phyloP scores from a whole-genome alignment of 2,329 filamentous ascomycete species.

The Dendrostoma leiphaemia region DNA sequence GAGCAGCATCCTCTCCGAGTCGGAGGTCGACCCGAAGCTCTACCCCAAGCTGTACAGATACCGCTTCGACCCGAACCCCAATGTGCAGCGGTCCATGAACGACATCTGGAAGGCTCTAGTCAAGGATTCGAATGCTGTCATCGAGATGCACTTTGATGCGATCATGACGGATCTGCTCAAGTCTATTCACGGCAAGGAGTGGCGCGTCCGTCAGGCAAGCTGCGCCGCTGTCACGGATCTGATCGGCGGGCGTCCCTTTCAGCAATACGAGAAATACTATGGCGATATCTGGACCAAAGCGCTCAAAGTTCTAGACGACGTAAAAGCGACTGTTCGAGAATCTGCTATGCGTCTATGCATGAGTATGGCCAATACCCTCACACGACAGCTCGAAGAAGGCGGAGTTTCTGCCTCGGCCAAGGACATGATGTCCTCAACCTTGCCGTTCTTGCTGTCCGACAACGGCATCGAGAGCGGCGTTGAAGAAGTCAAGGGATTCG shows the following conservation, averaged over 20 bases:
- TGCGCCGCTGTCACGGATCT: slow-evolving; percentile 88
- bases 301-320: slow-evolving; percentile 92
- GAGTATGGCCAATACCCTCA: slow-evolving; percentile 78
- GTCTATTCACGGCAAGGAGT: slow-evolving; percentile 86
- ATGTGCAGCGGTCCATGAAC: slow-evolving; percentile 93
- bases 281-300: slow-evolving; percentile 80
- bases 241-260: slow-evolving; percentile 73
- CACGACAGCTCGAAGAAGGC: slow-evolving; percentile 80
- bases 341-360: slow-evolving; percentile 82
- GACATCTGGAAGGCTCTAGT: slow-evolving; percentile 97
- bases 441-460: slow-evolving; percentile 87
- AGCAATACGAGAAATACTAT: slow-evolving; percentile 80
- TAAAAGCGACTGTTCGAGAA: slow-evolving; percentile 83
- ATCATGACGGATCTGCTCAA: slow-evolving; percentile 87
- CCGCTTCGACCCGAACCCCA: slow-evolving; percentile 89
- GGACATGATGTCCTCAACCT: slow-evolving; percentile 78
- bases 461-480: slow-evolving; percentile 87
- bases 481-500: slow-evolving; percentile 81
- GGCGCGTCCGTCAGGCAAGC: slow-evolving; percentile 89
- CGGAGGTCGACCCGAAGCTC: slow-evolving; percentile 84
- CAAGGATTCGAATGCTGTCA: slow-evolving; percentile 74
- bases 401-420: slow-evolving; percentile 67
- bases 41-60: slow-evolving; percentile 95
- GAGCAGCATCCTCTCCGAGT: slow-evolving; percentile 87
- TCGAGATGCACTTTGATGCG: slow-evolving; percentile 79